phyloP scores from a whole-genome alignment of 1,139 yeast genomes.

The Kodamaea sp. region DNA sequence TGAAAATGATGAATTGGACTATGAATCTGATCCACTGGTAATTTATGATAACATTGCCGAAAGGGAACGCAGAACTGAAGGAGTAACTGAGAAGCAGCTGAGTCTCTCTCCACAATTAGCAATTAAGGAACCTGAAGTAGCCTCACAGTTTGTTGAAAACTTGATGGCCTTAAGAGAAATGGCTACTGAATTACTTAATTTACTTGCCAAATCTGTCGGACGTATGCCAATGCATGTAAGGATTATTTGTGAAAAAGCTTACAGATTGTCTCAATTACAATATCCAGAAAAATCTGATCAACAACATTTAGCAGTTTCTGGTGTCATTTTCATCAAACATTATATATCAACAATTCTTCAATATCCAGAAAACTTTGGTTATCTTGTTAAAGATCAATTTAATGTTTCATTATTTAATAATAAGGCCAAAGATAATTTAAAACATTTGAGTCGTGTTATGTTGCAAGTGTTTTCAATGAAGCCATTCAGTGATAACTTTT shows the following conservation, averaged over 20 bases:
- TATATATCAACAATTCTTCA: constrained; percentile 63
- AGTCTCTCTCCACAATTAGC: constrained; percentile 60
- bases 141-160: constrained; percentile 65
- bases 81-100: constrained; percentile 27
- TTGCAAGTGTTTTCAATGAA: constrained; percentile 65
- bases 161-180: constrained; percentile 72
- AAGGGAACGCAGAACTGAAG: constrained; percentile 46
- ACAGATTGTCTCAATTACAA: constrained; percentile 30
- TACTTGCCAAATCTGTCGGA: constrained; percentile 38
- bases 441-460: constrained; percentile 56
- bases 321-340: constrained; percentile 61
- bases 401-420: constrained; percentile 26
- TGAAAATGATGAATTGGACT: constrained; percentile 55
- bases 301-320: constrained; percentile 62
- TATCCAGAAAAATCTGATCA: constrained; percentile 53
- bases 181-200: constrained; percentile 52
- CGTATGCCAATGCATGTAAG: constrained; percentile 61
- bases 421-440: constrained; percentile 47
- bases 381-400: constrained; percentile 26
- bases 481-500: constrained; percentile 66
- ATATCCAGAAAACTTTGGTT: constrained; percentile 67
- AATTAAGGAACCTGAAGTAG: constrained; percentile 71
- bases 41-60: constrained; percentile 50
- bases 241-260: constrained; percentile 37
- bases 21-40: constrained; percentile 80